Evolutionary conservation across 495 filamentous ascomycete genomes (phyloP), one percentile per base, ranked within the genome.

Genomic region (Xylaria venustula): DNA sequence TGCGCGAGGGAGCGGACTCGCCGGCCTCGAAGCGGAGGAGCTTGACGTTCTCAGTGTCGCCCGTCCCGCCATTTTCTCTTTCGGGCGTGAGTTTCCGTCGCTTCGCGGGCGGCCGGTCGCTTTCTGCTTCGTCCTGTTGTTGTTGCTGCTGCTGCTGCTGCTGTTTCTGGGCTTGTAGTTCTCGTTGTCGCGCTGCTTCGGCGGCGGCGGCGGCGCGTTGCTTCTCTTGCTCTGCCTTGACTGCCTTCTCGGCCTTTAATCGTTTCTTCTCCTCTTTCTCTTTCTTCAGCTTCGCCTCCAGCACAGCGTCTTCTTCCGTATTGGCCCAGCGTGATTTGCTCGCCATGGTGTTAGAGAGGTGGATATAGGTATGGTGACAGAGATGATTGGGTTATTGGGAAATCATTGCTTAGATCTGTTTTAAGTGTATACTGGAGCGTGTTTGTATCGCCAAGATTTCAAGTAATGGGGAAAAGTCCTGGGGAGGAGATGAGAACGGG

Each of bases 191-290:
- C 26, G 66, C 61, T 58, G 64, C 58, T 62, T 58, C n/a, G n/a
- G n/a, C n/a, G n/a, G n/a, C 69, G 60, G 49, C 46, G 54, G 54
- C 51, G 59, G 66, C 58, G 64, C 66, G 55, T 62, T 58, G 44
- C 62, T 63, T 8, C 53, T 82, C 80, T 61, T 85, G 83, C 66
- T 92, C 87, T 26, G 84, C 81, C 65, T 86, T 87, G 65, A 87
- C 88, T 66, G 91, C 88, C 71, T 90, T 93, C 63, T 90, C 88
- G n/a, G 85, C 89, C 72, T 95, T 98, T 30, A 86, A 75, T 51
- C 88, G 87, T 74, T 88, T 91, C 77, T 92, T 96, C 59, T 90
- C 87, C 71, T 97, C 93, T 75, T 95, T 97, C 67, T 96, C 92
- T 64, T 82, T 81, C 77, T 90, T 95, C 42, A 84, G 81, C 67